Evolutionary conservation across 176 grass and related monocot species (phyloP).

Genomic region (Avena atlantica): DNA sequence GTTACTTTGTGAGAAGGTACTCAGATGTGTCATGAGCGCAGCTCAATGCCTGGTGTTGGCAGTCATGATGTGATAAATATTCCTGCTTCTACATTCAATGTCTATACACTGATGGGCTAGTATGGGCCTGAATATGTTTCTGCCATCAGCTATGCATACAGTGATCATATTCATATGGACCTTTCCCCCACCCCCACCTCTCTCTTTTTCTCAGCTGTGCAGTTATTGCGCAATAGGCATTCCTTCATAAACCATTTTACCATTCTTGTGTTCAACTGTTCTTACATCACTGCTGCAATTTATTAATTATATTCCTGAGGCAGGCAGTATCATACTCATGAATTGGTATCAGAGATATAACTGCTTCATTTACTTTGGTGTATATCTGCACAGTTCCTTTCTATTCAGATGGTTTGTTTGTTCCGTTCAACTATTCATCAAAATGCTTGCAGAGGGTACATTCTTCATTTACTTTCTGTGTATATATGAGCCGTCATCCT

Average conservation of each 20-base stretch:
- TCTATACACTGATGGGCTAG: constrained; percentile 26
- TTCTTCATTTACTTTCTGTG: constrained; percentile 42
- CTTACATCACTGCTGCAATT: constrained; percentile 37
- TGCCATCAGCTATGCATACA: constrained; percentile 48
- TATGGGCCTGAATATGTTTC: constrained; percentile 37
- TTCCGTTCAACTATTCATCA: constrained; percentile 56
- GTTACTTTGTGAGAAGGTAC: constrained; percentile 28
- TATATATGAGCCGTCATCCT: constrained; percentile 30
- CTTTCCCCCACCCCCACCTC: constrained; percentile 1
- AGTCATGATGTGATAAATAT: constrained; percentile 36
- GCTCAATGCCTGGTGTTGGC: constrained; percentile 35
- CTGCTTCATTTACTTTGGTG: constrained; percentile 41
- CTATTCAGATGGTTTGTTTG: constrained; percentile 52
- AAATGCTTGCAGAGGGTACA: constrained; percentile 46
- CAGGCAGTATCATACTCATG: constrained; percentile 29
- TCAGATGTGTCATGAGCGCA: constrained; percentile 7
- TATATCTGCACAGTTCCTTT: constrained; percentile 43
- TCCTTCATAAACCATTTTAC: constrained; percentile 39
- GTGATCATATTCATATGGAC: constrained; percentile 39
- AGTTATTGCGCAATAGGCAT: constrained; percentile 56
- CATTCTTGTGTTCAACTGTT: constrained; percentile 43
- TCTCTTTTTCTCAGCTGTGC: constrained; percentile 31
- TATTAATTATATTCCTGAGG: constrained; percentile 40
- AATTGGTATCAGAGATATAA: constrained; percentile 46
- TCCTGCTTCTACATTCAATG: constrained; percentile 41